A percentile compares a stretch with the other conserved stretches of the same genome.
Evolutionary conservation across 1,284 basidiomycete species (phyloP).

Genomic region (Polyporus tsugae): DNA sequence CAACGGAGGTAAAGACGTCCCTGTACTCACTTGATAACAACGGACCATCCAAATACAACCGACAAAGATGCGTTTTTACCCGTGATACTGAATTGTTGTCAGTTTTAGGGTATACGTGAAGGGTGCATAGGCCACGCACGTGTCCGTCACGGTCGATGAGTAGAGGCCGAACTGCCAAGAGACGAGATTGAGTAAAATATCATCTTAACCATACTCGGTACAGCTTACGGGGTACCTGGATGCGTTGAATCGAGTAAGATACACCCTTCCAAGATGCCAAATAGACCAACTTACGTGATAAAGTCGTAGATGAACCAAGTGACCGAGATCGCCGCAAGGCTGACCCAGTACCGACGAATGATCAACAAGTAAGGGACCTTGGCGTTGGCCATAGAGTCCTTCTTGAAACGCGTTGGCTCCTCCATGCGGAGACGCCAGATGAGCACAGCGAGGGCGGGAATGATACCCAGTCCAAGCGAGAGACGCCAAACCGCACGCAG

Average conservation of each 20-base stretch:
- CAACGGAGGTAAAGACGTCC: neutral
- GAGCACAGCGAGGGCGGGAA: conserved; percentile 85
- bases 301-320: conserved; percentile 91
- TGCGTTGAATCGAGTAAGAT: neutral
- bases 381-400: conserved; percentile 79
- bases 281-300: conserved; percentile 60
- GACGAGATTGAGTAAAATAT: neutral
- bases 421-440: conserved; percentile 89
- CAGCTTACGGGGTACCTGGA: conserved; percentile 63
- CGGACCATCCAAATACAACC: conserved; percentile 79
- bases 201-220: neutral
- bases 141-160: conserved; percentile 79
- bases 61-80: conserved; percentile 57
- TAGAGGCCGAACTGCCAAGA: conserved; percentile 79
- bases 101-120: conserved; percentile 7
- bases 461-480: conserved; percentile 86
- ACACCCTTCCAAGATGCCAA: neutral
- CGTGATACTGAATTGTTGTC: conserved; percentile 57
- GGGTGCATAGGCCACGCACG: conserved; percentile 46
- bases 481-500: conserved; percentile 89
- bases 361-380: conserved; percentile 84
- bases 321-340: conserved; percentile 72
- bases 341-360: conserved; percentile 82
- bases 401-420: conserved; percentile 77
- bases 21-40: conserved; percentile 73